Evolutionary conservation across 768 basidiomycete genomes (phyloP), one percentile per base, ranked within the genome.

Genomic region (Candolleomyces eurysporus): DNA sequence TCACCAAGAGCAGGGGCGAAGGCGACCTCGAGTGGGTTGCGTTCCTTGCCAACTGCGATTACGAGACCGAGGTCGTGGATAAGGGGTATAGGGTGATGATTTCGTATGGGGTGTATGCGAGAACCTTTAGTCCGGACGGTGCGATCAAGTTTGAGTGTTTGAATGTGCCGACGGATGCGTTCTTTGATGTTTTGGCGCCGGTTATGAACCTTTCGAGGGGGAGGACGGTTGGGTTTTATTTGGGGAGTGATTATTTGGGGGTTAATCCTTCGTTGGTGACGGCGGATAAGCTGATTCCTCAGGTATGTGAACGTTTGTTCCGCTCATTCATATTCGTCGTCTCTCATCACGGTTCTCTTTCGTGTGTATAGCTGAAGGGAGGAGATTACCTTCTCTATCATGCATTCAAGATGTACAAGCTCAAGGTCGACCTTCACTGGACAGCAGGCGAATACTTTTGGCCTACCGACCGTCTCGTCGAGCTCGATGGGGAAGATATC

Each of bases 401-500:
- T 56, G 88, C 90, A 3, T 74, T 92, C 69, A 91, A 89, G 71
- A 72, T 88, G 43, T 91, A 86, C 78, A 91, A 91, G 62, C 84
- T 93, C 50, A 72, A 76, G 1, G 89, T 90, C 0, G 89, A 89
- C 62, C 79, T 93, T 1, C 89, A 89, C 61, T 93, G 90, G 88
- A 85, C 87, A 17, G 91, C 92, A 36, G 91, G 90, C 2, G 90
- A 90, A 19, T 92, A 89, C 70, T 79, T 93, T 63, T 93, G 92
- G 91, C 86, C 90, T 0, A 78, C 84, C 26, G 88, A 90, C 66
- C 83, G 84, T 55, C 81, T 83, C 0, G 87, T 92, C 19, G 89
- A 92, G 67, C 81, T 83, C 59, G 79, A 79, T 43, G 76, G 76
- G 56, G 84, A 86, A 43, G 72, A 78, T 59, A 70, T 73, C 58